Percentiles rank a stretch among this genome's conserved stretches.
Conservation (phyloP, 2,329 filamentous ascomycete genomes). For the Colletotrichum simmondsii region DNA sequence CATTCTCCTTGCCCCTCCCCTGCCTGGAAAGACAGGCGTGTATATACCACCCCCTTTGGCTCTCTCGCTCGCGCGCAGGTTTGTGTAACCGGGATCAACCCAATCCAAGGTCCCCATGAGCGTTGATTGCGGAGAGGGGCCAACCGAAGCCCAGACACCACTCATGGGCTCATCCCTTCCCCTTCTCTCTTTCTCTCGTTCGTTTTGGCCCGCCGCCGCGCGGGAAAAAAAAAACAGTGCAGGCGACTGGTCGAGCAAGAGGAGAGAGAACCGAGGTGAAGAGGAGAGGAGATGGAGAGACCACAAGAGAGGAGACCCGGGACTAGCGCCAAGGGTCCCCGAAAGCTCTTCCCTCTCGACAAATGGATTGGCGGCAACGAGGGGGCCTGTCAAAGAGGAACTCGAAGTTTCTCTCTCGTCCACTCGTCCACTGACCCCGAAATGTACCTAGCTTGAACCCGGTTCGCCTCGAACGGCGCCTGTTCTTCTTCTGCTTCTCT, state of each 20-base stretch:
- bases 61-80: background rate
- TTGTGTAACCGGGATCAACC: conserved; percentile 29
- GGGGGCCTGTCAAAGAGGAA: background rate
- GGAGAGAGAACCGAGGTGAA: background rate
- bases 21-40: background rate
- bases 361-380: background rate
- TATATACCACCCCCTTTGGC: background rate
- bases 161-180: conserved; percentile 7
- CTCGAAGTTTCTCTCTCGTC: background rate
- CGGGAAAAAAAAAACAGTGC: too few relatives aligned
- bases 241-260: background rate
- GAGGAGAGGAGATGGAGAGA: background rate
- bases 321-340: conserved; percentile 25
- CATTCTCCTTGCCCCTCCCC: conserved; percentile 8
- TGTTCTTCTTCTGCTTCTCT: conserved; percentile 1
- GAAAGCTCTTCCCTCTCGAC: background rate
- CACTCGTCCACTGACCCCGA: background rate
- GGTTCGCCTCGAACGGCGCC: conserved; percentile 8
- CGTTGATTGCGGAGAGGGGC: conserved; percentile 31
- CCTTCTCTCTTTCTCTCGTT: conserved; percentile 7
- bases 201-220: conserved; percentile 1
- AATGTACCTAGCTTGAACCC: conserved; percentile 25
- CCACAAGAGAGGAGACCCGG: background rate
- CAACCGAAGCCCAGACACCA: conserved; percentile 12
- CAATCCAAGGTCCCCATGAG: conserved; percentile 20